Conservation (phyloP, 176 grass and related monocot species). For the Paspalum notatum region DNA sequence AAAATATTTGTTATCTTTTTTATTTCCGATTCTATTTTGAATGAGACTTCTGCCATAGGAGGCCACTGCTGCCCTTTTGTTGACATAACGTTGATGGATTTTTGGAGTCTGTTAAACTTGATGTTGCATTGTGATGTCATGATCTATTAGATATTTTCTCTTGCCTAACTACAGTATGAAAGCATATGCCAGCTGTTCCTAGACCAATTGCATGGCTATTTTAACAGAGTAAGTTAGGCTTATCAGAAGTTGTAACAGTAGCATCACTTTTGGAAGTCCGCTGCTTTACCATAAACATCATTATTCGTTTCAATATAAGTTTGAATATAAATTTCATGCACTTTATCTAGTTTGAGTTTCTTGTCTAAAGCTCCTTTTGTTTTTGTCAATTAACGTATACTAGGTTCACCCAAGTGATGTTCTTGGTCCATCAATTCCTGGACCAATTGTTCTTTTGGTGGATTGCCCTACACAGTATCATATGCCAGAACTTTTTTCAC, state of each 20-base stretch:
- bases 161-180: background rate
- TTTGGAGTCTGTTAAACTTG: slow-evolving; percentile 1
- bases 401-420: slow-evolving; percentile 96
- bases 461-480: slow-evolving; percentile 84
- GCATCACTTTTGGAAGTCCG: background rate
- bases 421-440: slow-evolving; percentile 69
- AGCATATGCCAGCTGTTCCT: background rate
- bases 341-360: slow-evolving; percentile 16
- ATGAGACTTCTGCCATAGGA: slow-evolving; percentile 9
- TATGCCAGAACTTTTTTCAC: slow-evolving; percentile 67
- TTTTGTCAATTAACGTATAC: slow-evolving; percentile 42
- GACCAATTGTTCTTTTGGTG: slow-evolving; percentile 77
- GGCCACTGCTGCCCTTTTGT: background rate
- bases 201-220: background rate
- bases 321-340: background rate
- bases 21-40: background rate
- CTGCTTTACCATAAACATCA: background rate
- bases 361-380: slow-evolving; percentile 35
- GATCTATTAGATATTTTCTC: background rate
- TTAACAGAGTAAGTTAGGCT: background rate
- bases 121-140: background rate
- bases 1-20: background rate
- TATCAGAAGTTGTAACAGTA: background rate
- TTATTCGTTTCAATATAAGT: background rate
- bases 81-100: background rate